Evolutionary conservation across 306 rosid genomes (phyloP).

Genomic region (Corylus avellana): DNA sequence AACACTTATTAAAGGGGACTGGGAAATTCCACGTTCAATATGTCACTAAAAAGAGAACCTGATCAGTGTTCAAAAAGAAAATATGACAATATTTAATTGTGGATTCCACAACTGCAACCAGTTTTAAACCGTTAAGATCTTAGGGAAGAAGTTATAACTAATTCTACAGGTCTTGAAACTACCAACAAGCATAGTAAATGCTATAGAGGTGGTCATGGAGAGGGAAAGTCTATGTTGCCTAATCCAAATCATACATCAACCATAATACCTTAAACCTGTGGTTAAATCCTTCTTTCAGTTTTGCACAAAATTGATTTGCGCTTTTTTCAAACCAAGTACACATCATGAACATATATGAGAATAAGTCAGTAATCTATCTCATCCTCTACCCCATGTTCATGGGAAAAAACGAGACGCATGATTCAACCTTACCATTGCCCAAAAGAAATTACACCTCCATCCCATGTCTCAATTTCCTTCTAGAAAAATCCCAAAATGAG

Average conservation of each 20-base stretch:
- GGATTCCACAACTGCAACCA: neutral
- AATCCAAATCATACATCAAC: neutral
- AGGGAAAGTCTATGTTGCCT: neutral
- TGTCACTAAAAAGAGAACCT: neutral
- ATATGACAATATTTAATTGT: neutral
- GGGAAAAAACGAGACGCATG: no score
- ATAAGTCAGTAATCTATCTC: no score
- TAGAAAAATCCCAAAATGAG: no score
- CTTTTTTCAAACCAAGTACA: no score
- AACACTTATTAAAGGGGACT: neutral
- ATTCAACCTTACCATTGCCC: no score
- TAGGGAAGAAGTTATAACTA: neutral
- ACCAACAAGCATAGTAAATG: neutral
- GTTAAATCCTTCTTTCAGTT: neutral
- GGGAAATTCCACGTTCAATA: neutral
- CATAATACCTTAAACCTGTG: neutral
- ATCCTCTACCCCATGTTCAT: no score
- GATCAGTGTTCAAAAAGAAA: neutral
- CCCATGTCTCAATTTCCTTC: no score
- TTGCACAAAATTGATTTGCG: neutral
- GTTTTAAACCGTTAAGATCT: neutral
- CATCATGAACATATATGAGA: no score
- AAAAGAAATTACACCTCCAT: no score
- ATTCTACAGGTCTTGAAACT: neutral
- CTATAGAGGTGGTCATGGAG: neutral